These are phyloP conservation scores for Metschnikowia bowlesiae DNA, from an alignment of 805 yeast species.

Conservation along the genomic window DNA sequence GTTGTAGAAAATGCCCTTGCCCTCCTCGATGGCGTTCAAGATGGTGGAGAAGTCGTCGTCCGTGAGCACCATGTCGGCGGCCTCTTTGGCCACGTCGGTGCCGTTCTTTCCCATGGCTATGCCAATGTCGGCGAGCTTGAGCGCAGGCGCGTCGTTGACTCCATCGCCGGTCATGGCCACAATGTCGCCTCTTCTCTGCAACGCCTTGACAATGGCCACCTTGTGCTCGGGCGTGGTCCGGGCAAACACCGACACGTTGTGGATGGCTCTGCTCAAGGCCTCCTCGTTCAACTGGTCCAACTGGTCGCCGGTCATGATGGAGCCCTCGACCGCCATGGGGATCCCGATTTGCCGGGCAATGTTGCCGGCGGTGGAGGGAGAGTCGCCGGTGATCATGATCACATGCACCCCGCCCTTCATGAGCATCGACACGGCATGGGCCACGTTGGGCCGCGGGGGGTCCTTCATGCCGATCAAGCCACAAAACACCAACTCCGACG, in stretches of 20 bases:
- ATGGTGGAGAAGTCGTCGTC: slow-evolving; percentile 97
- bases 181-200: slow-evolving; percentile 86
- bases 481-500: slow-evolving; percentile 59
- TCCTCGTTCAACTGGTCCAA: slow-evolving; percentile 71
- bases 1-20: slow-evolving; percentile 94
- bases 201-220: slow-evolving; percentile 81
- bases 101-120: slow-evolving; percentile 92
- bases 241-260: slow-evolving; percentile 84
- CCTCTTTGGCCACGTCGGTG: slow-evolving; percentile 97
- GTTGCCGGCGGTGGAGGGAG: slow-evolving; percentile 78
- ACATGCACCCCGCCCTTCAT: slow-evolving; percentile 93
- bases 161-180: slow-evolving; percentile 99
- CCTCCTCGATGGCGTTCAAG: slow-evolving; percentile 90
- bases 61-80: slow-evolving; percentile 95
- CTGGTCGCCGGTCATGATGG: slow-evolving; percentile 82
- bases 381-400: slow-evolving; percentile 97
- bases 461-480: slow-evolving; percentile 96
- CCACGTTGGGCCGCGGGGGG: slow-evolving; percentile 92
- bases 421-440: slow-evolving; percentile 65
- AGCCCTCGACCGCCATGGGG: slow-evolving; percentile 60
- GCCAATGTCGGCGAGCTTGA: slow-evolving; percentile 93
- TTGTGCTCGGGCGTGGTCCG: slow-evolving; percentile 95
- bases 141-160: slow-evolving; percentile 98
- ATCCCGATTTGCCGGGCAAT: slow-evolving; percentile 90
- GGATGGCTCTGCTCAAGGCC: slow-evolving; percentile 69